Percentiles rank a stretch among this genome's conserved stretches.
Evolutionary conservation across 108 stramenopile genomes (phyloP).

Genomic region (Pseudonitzschia multiseries): DNA sequence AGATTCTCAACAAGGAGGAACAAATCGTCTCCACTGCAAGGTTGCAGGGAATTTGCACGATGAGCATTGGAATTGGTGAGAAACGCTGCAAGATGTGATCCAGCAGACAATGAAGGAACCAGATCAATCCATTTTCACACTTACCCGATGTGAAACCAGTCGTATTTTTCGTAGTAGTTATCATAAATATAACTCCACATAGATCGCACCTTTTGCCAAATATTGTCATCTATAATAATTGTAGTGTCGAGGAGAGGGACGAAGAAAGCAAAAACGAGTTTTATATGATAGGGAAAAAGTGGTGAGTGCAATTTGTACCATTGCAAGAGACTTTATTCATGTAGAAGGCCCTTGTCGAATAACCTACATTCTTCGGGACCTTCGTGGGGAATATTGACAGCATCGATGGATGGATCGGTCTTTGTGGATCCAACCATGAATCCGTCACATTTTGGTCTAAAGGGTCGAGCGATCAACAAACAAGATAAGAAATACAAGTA

Average conservation of each 20-base stretch:
- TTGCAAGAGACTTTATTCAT: too few relatives aligned
- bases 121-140: not conserved
- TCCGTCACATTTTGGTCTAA: conserved; percentile 91
- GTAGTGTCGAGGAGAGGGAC: not conserved
- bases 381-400: conserved; percentile 90
- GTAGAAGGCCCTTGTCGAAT: not conserved
- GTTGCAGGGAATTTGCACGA: too few relatives aligned
- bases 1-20: conserved; percentile 93
- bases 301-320: not conserved
- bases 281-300: too few relatives aligned
- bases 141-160: conserved; percentile 67
- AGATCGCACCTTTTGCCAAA: conserved; percentile 96
- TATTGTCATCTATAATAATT: conserved; percentile 69
- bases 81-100: not conserved
- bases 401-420: conserved; percentile 68
- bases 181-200: conserved; percentile 96
- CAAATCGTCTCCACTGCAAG: conserved; percentile 81
- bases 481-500: not conserved
- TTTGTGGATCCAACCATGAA: conserved; percentile 92
- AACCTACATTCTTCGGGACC: conserved; percentile 82
- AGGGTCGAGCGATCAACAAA: not conserved
- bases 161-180: conserved; percentile 79
- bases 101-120: not conserved
- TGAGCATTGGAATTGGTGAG: conserved; percentile 6
- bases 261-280: not conserved